Evolutionary conservation across 306 rosid genomes (phyloP).

Genomic region (Begonia masoniana): DNA sequence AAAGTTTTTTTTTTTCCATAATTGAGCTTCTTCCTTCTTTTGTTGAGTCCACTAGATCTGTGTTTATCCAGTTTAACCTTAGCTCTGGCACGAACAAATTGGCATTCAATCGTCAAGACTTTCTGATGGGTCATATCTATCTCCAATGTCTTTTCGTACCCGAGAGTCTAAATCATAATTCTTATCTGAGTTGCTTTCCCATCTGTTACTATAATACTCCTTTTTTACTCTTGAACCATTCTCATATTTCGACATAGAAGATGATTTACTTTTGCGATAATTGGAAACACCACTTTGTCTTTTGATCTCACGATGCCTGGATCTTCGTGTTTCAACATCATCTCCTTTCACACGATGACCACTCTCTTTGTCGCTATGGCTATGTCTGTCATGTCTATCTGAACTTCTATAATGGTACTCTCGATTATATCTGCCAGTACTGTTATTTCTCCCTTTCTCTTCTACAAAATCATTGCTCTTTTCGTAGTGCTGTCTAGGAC

Average conservation of each 20-base stretch:
- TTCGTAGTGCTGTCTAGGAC: slow-evolving; percentile 20
- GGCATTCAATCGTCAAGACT: slow-evolving; percentile 29
- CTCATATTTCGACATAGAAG: slow-evolving; percentile 10
- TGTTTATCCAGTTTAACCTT: slow-evolving; percentile 14
- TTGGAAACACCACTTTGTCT: slow-evolving; percentile 13
- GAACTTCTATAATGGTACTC: slow-evolving; percentile 34
- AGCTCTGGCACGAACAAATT: slow-evolving; percentile 18
- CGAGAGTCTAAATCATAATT: slow-evolving; percentile 24
- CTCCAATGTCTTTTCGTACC: slow-evolving; percentile 28
- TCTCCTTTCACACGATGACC: slow-evolving; percentile 25
- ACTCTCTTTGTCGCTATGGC: slow-evolving; percentile 20
- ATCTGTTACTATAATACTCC: slow-evolving; percentile 20
- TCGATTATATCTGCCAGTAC: slow-evolving; percentile 20
- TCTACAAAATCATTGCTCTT: slow-evolving; percentile 19
- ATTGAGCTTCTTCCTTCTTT: not conserved
- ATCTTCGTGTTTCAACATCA: slow-evolving; percentile 13
- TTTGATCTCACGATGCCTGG: slow-evolving; percentile 13
- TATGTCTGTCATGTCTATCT: slow-evolving; percentile 28
- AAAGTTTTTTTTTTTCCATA: slow-evolving; percentile 5
- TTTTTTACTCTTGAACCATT: slow-evolving; percentile 16
- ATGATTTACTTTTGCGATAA: slow-evolving; percentile 17
- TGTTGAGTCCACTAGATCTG: not conserved
- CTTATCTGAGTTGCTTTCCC: slow-evolving; percentile 21
- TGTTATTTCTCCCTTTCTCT: slow-evolving; percentile 16
- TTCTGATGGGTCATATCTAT: slow-evolving; percentile 61